Percentiles rank a stretch among this genome's conserved stretches.
Evolutionary conservation across 108 stramenopile genomes (phyloP).

Genomic region (Skeletonema grethae): DNA sequence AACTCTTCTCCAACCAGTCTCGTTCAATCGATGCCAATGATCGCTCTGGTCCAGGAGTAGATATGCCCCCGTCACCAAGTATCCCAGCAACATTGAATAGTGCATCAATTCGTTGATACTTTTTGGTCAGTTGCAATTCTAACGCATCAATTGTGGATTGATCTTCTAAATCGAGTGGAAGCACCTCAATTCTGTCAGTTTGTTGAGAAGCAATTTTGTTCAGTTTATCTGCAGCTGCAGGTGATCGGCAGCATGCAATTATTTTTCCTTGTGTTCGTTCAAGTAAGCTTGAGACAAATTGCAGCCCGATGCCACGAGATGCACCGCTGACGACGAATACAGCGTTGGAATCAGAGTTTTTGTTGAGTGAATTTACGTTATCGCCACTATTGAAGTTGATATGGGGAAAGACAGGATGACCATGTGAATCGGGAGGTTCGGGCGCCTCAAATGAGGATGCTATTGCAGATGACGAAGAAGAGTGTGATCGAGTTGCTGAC

Average conservation of each 20-base stretch:
- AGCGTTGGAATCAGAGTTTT: slow-evolving; percentile 70
- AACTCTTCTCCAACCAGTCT: slow-evolving; percentile 77
- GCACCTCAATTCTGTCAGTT: slow-evolving; percentile 39
- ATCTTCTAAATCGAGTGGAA: slow-evolving; percentile 71
- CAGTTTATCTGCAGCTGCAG: slow-evolving; percentile 38
- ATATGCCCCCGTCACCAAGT: slow-evolving; percentile 63
- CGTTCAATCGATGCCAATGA: slow-evolving; percentile 67
- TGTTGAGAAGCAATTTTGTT: slow-evolving; percentile 19
- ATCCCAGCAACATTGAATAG: slow-evolving; percentile 85
- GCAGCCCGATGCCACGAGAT: slow-evolving; percentile 77
- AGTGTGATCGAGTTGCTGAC: background rate
- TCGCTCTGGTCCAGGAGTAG: slow-evolving; percentile 82
- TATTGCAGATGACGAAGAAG: background rate
- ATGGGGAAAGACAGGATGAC: slow-evolving; percentile 54
- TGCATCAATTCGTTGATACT: slow-evolving; percentile 64
- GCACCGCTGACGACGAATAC: slow-evolving; percentile 81
- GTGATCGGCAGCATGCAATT: slow-evolving; percentile 77
- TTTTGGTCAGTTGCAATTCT: slow-evolving; percentile 38
- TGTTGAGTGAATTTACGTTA: slow-evolving; percentile 6
- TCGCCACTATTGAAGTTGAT: slow-evolving; percentile 36
- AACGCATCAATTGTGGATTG: slow-evolving; percentile 60
- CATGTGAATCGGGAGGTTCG: slow-evolving; percentile 57
- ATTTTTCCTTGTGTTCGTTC: slow-evolving; percentile 62
- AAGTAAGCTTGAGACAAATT: slow-evolving; percentile 58
- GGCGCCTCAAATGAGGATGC: slow-evolving; percentile 46